Evolutionary conservation across 805 yeast species (phyloP), one percentile per base, ranked within the genome.

Genomic region (Starmera quercuum): DNA sequence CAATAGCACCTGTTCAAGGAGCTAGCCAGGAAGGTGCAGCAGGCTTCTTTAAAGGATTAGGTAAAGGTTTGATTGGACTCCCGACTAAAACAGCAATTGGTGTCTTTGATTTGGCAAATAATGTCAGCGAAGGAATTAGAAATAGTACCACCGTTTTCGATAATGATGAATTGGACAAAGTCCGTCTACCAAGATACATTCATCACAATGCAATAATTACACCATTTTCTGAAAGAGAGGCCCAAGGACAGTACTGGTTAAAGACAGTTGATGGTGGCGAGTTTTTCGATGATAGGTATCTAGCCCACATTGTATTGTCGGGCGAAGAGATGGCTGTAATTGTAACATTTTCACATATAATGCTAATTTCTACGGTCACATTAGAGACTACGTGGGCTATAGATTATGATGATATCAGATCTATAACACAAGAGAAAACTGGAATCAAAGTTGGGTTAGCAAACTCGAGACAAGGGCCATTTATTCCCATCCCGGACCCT

Each of bases 61-160:
- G 98, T 4, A 83, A 80, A 49, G 99, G 98, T 10, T 51, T 94
- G n/a, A 75, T 92, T 36, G 98, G 98, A 0, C 61, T 94, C 20
- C 98, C 99, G 0, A 88, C 98, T 0, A 92, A 92, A 63, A 85
- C 97, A 0, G 95, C 96, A 0, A 87, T 90, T 45, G 99, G 99
- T 10, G 54, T 92, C 17, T 79, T 92, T 44, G 99, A 92, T 53
- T 66, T 94, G 41, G 95, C 97, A 1, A 82, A 83, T 34, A 90
- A 85, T 56, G 78, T 92, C 24, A 79, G 95, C 60, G 97, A 88
- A 53, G 97, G 97, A 19, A 87, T 94, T 31, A 71, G 88, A 39
- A 88, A 81, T 53, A 84, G 97, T 0, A 86, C 99, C 0, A 84
- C 95, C 0, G 90, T 83, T 1, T 81, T 86, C 53, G 95, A 86